Base-by-base conservation (phyloP, 2,329 filamentous ascomycete species). In the Coniochaeta prunicola region DNA sequence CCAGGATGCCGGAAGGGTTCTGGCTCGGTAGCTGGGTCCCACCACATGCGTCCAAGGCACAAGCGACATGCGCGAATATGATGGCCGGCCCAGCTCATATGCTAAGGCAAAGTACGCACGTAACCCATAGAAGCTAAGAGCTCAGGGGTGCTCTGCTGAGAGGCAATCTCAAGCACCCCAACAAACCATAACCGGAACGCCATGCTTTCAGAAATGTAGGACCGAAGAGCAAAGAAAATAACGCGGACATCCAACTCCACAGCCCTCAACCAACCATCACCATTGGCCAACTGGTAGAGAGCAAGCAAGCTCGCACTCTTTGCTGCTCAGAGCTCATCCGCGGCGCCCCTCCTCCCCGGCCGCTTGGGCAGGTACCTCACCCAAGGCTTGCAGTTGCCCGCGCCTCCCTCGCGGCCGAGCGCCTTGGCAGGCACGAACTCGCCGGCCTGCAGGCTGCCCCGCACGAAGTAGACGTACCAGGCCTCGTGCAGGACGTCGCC, bases 401-500 rank as follows among this genome's bases (percentile, higher is more conserved):
- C 68, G 24, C 75, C 70, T 24, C 71, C 74, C 57, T 73, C 69
- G 36, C 70, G 68, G 31, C 68, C 74, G 53, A 68, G 62, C 15
- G 72, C 71, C 62, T 65, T 64, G 3, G 75, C 74, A 0, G 79
- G 75, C 17, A 80, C 72, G 61, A 80, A 80, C 58, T 74, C 68
- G 50, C 79, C 79, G 45, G 72, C 75, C 68, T 81, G 79, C 61
- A 82, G 63, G 63, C 75, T 80, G 4, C 80, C 80, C 65, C 76
- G 71, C 9, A 83, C 75, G 60, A 81, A 78, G 65, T 79, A 82
- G 50, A 77, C 75, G 63, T 82, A 83, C 79, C 79, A 81, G 17
- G 77, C 76, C 70, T 81, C 77, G 60, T 81, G 73, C 15, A 82
- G 67, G n/a, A 73, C 70, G 24, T 76, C 72, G 1, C 73, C 71